Evolutionary conservation across 805 yeast genomes (phyloP).

Genomic region (Candida incommunis): DNA sequence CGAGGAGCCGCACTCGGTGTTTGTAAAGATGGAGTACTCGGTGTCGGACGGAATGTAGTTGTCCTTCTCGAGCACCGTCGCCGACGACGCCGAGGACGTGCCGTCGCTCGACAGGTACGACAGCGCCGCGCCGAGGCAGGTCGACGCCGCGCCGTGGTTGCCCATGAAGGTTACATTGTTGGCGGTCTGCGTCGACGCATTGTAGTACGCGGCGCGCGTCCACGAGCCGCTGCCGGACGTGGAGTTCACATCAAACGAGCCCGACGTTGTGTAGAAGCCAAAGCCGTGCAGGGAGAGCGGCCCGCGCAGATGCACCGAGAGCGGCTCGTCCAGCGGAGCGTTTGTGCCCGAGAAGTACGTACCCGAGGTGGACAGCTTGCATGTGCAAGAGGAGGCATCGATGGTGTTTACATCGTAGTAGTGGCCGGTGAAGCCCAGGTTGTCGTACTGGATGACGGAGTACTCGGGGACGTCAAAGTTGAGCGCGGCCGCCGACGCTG

Average conservation of each 20-base stretch:
- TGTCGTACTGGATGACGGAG: conserved; percentile 34
- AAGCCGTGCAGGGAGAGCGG: conserved; percentile 69
- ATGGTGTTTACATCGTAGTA: conserved; percentile 69
- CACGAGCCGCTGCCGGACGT: conserved; percentile 39
- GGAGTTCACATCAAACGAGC: conserved; percentile 25
- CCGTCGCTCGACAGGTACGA: conserved; percentile 75
- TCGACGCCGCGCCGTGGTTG: conserved; percentile 47
- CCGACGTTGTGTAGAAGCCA: conserved; percentile 65
- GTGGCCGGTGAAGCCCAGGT: conserved; percentile 75
- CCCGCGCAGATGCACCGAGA: conserved; percentile 84
- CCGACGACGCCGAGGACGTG: conserved; percentile 49
- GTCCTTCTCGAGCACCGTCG: conserved; percentile 56
- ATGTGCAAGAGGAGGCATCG: conserved; percentile 55
- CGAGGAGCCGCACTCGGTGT: conserved; percentile 24
- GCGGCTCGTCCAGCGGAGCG: conserved; percentile 75
- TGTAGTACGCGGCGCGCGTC: conserved; percentile 64
- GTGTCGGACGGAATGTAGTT: conserved; percentile 55
- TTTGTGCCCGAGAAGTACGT: conserved; percentile 54
- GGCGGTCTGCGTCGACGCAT: conserved; percentile 48
- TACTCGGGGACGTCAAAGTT: background rate
- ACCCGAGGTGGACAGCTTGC: conserved; percentile 48
- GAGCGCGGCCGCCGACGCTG: background rate
- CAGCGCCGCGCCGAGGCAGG: conserved; percentile 81
- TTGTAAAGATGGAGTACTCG: conserved; percentile 74
- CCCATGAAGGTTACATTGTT: conserved; percentile 71